These are phyloP conservation scores for Xylaria flabelliformis DNA, from an alignment of 495 filamentous ascomycete species.

Conservation along the genomic window DNA sequence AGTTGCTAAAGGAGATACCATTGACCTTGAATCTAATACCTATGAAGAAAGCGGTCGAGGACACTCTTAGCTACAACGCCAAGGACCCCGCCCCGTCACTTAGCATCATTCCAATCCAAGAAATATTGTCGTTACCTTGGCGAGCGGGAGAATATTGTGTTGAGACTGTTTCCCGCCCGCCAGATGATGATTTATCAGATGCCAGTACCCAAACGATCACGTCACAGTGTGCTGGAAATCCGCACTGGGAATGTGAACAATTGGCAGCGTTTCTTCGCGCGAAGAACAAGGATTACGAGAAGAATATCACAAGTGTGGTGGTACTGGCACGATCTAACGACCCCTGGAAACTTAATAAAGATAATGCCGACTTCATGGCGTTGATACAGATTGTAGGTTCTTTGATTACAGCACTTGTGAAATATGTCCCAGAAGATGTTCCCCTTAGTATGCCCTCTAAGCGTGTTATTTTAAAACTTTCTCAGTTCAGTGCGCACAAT, in stretches of 20 bases:
- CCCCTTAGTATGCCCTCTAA: background rate
- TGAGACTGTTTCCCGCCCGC: background rate
- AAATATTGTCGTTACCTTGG: background rate
- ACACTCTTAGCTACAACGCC: background rate
- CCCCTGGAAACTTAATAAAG: background rate
- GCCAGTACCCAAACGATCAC: background rate
- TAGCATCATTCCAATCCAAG: background rate
- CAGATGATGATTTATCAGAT: background rate
- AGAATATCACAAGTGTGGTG: background rate
- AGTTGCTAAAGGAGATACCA: background rate
- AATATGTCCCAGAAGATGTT: background rate
- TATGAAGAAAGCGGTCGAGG: background rate
- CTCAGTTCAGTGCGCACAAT: background rate
- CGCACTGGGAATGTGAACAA: background rate
- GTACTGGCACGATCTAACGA: background rate
- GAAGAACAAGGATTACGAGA: background rate
- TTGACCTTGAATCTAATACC: background rate
- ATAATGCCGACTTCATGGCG: background rate
- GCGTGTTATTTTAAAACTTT: background rate
- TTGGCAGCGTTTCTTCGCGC: constrained; percentile 1
- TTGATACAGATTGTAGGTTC: background rate
- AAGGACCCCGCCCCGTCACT: background rate
- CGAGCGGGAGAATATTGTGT: background rate
- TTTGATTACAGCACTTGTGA: background rate
- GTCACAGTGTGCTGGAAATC: background rate